A percentile compares a stretch with the other conserved stretches of the same genome.
Conservation (phyloP, 2,329 filamentous ascomycete species). For the Tolypocladium guangdongense region DNA sequence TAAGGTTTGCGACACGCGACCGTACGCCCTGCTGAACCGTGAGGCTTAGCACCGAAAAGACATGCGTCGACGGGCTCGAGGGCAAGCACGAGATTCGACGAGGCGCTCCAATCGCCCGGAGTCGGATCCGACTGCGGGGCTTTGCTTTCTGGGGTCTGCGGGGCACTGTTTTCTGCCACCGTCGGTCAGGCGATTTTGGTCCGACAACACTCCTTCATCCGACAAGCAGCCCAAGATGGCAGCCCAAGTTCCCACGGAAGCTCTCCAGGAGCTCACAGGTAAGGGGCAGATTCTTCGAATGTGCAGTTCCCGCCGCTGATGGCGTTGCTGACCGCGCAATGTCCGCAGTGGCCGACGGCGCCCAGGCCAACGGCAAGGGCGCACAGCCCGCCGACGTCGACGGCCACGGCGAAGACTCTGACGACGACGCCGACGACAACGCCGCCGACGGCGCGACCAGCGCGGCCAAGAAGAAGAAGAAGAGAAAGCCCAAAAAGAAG, state of each 20-base stretch:
- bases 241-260: slow-evolving; percentile 30
- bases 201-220: not conserved
- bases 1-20: not conserved
- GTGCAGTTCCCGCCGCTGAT: not conserved
- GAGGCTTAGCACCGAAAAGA: not conserved
- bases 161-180: not conserved
- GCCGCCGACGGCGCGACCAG: slow-evolving; percentile 25
- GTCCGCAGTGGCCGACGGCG: slow-evolving; percentile 26
- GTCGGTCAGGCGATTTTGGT: not conserved
- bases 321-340: not conserved
- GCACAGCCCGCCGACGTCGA: slow-evolving; percentile 27
- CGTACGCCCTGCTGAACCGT: not conserved
- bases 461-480: slow-evolving; percentile 40
- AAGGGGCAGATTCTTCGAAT: slow-evolving; percentile 1
- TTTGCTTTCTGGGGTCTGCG: not conserved
- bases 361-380: slow-evolving; percentile 28
- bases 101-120: too few species aligned
- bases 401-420: slow-evolving; percentile 27
- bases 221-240: slow-evolving; percentile 24
- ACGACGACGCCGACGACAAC: slow-evolving; percentile 38
- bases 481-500: slow-evolving; percentile 79
- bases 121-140: not conserved
- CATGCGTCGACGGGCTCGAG: not conserved
- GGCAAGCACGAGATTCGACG: not conserved
- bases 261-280: slow-evolving; percentile 34